Percentiles rank a stretch among this genome's conserved stretches.
phyloP scores from a whole-genome alignment of 345 rosid species.

The Lepidium aucheri region DNA sequence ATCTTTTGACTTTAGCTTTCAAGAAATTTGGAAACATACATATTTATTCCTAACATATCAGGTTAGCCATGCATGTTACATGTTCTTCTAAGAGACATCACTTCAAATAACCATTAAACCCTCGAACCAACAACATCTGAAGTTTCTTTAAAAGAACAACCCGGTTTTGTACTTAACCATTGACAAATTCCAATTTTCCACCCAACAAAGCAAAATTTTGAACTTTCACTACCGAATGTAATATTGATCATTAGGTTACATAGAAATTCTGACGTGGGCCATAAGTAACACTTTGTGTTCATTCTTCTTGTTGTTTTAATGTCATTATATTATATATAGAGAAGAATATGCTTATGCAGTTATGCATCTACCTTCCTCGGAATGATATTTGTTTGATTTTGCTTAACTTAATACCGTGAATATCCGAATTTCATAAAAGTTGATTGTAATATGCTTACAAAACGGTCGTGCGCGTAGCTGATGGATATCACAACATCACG shows the following conservation, averaged over 20 bases:
- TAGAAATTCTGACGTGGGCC: neutral
- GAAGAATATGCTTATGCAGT: neutral
- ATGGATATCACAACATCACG: too few relatives aligned
- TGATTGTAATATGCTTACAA: too few relatives aligned
- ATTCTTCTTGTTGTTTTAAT: neutral
- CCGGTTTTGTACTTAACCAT: neutral
- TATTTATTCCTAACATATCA: too few relatives aligned
- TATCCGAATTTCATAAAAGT: neutral
- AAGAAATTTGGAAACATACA: too few relatives aligned
- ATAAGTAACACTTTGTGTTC: neutral
- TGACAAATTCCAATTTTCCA: neutral
- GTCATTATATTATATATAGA: neutral
- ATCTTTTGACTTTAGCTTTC: too few relatives aligned
- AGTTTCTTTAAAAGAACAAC: neutral
- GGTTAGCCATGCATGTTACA: too few relatives aligned
- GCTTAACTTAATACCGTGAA: neutral
- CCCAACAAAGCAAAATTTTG: neutral
- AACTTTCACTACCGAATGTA: neutral
- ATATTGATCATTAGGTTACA: neutral
- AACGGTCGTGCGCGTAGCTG: too few relatives aligned
- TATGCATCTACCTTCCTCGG: neutral
- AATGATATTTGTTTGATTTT: neutral
- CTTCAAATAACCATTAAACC: too few relatives aligned
- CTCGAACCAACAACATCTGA: neutral
- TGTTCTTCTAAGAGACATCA: too few relatives aligned